Evolutionary conservation across 2,329 filamentous ascomycete genomes (phyloP).

Genomic region (Fusarium burgessii): DNA sequence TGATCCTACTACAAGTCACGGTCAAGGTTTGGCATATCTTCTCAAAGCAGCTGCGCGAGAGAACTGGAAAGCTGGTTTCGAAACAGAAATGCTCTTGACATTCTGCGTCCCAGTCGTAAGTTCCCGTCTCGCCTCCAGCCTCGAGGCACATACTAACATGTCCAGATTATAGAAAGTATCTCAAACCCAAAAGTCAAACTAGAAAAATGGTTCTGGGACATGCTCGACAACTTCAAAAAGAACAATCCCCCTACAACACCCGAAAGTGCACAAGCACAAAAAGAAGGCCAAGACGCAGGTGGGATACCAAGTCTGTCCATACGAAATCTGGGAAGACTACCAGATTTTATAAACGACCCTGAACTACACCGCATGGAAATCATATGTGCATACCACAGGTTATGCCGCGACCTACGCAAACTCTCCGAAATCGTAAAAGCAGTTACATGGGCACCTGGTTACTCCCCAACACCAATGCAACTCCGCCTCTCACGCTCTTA

Average conservation of each 20-base stretch:
- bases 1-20: constrained; percentile 46
- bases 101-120: constrained; percentile 51
- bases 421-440: constrained; percentile 28
- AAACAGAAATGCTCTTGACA: constrained; percentile 47
- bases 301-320: constrained; percentile 31
- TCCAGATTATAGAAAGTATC: constrained; percentile 50
- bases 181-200: constrained; percentile 33
- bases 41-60: constrained; percentile 45
- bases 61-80: constrained; percentile 45
- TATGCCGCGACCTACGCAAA: constrained; percentile 31
- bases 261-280: neutral
- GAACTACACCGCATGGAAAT: constrained; percentile 37
- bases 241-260: constrained; percentile 14
- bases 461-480: constrained; percentile 21
- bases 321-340: constrained; percentile 27
- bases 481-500: constrained; percentile 17
- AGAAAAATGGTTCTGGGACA: constrained; percentile 41
- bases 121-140: neutral
- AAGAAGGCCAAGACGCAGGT: constrained; percentile 2
- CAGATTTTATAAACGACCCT: constrained; percentile 36
- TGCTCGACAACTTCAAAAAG: constrained; percentile 33
- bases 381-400: constrained; percentile 23
- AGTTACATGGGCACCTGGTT: constrained; percentile 20
- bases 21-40: constrained; percentile 50
- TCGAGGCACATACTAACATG: neutral